phyloP scores from a whole-genome alignment of 1,139 yeast species.

The Yamadazyma mexicana region DNA sequence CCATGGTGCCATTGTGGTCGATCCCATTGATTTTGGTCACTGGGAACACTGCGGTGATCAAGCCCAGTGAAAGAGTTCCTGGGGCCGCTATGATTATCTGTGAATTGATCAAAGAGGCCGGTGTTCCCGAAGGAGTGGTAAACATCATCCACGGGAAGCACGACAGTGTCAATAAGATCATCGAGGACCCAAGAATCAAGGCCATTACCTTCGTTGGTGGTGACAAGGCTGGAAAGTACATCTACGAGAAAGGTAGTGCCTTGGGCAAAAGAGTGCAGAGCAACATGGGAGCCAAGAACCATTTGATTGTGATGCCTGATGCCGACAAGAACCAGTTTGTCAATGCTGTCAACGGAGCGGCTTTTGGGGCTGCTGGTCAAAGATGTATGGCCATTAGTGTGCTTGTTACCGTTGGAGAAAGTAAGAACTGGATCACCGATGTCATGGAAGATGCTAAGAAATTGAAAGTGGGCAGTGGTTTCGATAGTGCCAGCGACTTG shows the following conservation, averaged over 20 bases:
- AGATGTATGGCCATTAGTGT: constrained; percentile 83
- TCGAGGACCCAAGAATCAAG: constrained; percentile 75
- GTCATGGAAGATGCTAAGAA: constrained; percentile 57
- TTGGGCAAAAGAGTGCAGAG: constrained; percentile 80
- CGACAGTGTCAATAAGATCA: constrained; percentile 70
- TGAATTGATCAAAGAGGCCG: constrained; percentile 73
- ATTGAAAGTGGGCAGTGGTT: constrained; percentile 68
- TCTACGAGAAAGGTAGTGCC: constrained; percentile 64
- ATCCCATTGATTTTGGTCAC: constrained; percentile 74
- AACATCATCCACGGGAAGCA: constrained; percentile 78
- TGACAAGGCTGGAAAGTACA: constrained; percentile 74
- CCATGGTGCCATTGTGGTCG: constrained; percentile 86
- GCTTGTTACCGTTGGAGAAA: constrained; percentile 71
- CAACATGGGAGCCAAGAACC: constrained; percentile 78
- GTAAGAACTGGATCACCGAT: constrained; percentile 65
- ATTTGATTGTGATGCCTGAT: constrained; percentile 71
- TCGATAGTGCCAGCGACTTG: constrained; percentile 58
- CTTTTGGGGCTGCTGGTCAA: constrained; percentile 86
- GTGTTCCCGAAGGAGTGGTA: constrained; percentile 75
- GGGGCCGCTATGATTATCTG: constrained; percentile 80
- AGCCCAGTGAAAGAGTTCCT: constrained; percentile 79
- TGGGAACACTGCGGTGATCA: constrained; percentile 74
- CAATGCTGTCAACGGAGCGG: constrained; percentile 72
- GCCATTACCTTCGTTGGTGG: constrained; percentile 81
- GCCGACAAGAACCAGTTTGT: constrained; percentile 67